Conservation (phyloP, 2,329 filamentous ascomycete genomes). For the Dothideomycetes sp. region DNA sequence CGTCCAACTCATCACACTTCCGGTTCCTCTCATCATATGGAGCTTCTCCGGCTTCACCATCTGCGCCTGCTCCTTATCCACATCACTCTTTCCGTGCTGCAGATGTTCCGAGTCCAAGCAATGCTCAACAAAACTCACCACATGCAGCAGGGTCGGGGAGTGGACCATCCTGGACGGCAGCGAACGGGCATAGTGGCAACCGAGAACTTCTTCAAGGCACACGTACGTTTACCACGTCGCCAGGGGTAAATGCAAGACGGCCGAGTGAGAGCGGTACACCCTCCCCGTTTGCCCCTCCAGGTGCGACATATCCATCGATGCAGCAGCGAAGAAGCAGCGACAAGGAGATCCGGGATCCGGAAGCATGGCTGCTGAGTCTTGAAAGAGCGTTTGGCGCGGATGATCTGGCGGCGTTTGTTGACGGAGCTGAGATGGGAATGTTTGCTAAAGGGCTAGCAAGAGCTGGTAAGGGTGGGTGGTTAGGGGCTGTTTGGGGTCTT, state of each 20-base stretch:
- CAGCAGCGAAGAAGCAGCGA: conserved; percentile 7
- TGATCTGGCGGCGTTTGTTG: conserved; percentile 29
- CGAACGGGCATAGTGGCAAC: not conserved
- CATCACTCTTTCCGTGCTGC: conserved; percentile 3
- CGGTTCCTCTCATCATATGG: not conserved
- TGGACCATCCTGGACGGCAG: conserved; percentile 1
- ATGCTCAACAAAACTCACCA: conserved; percentile 1
- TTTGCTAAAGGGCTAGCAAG: conserved; percentile 18
- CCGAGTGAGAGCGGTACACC: conserved; percentile 3
- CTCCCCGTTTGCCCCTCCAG: conserved; percentile 6
- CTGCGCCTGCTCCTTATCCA: conserved; percentile 10
- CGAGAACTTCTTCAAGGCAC: conserved; percentile 19
- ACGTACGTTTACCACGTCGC: conserved; percentile 42
- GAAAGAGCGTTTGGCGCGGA: conserved; percentile 27
- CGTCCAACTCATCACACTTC: conserved; percentile 10
- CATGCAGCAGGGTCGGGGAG: not conserved
- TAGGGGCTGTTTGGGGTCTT: conserved; percentile 18
- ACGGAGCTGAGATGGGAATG: conserved; percentile 23
- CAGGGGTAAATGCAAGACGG: not conserved
- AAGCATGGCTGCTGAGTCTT: conserved; percentile 24
- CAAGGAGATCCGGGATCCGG: conserved; percentile 18
- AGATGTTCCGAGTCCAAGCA: not conserved
- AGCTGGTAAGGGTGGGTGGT: conserved; percentile 16
- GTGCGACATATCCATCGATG: conserved; percentile 3
- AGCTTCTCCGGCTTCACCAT: conserved; percentile 16